Evolutionary conservation across 805 yeast species (phyloP).

Genomic region (Hanseniaspora thailandica): DNA sequence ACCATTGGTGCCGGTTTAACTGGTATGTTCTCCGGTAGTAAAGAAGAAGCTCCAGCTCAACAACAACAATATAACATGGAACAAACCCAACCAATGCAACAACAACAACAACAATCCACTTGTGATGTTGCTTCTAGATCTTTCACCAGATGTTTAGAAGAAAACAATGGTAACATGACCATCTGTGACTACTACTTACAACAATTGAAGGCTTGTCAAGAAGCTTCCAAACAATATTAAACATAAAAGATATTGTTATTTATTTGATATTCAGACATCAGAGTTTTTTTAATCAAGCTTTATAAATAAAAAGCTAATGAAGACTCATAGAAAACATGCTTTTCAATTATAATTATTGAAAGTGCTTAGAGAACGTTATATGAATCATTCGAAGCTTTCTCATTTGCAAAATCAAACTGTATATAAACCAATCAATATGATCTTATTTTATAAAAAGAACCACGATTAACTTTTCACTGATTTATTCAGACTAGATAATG

Average conservation of each 20-base stretch:
- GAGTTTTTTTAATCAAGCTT: neutral
- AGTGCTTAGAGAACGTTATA: neutral
- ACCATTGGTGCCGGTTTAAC: conserved; percentile 91
- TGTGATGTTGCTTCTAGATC: conserved; percentile 92
- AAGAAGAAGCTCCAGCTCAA: conserved; percentile 40
- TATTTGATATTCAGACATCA: neutral
- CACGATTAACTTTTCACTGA: too few relatives aligned
- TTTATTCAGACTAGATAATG: too few relatives aligned
- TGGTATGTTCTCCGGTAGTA: conserved; percentile 71
- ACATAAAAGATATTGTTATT: neutral
- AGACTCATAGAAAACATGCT: too few relatives aligned
- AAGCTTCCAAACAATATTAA: conserved; percentile 75
- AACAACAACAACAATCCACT: conserved; percentile 32
- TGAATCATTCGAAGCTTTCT: neutral
- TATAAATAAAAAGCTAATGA: neutral
- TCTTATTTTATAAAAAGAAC: neutral
- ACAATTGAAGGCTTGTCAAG: conserved; percentile 95
- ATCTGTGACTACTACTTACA: conserved; percentile 93
- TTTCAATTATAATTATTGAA: too few relatives aligned
- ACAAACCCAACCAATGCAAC: conserved; percentile 27
- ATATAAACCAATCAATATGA: neutral
- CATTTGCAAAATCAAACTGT: neutral
- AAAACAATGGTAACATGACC: conserved; percentile 90
- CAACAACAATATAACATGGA: conserved; percentile 32
- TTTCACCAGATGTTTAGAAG: conserved; percentile 91